phyloP scores from a whole-genome alignment of 805 yeast genomes.

The Candida chauliodis region DNA sequence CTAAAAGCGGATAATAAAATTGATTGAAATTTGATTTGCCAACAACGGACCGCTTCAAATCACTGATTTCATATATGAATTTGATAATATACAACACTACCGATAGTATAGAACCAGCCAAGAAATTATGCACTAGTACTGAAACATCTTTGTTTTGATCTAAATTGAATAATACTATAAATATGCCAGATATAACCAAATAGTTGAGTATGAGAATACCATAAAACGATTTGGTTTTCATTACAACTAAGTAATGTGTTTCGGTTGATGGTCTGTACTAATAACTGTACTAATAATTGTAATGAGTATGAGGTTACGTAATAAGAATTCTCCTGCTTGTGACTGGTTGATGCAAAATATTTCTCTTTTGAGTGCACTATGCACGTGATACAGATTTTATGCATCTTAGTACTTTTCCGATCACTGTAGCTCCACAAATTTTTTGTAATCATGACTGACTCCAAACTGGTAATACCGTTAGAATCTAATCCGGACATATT shows the following conservation, averaged over 20 bases:
- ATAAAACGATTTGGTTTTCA: slow-evolving; percentile 6
- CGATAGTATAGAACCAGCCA: slow-evolving; percentile 5
- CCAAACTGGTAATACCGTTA: slow-evolving; percentile 63
- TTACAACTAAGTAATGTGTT: neutral
- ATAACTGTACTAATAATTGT: neutral
- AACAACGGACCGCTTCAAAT: neutral
- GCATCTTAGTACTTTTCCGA: no score
- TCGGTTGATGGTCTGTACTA: slow-evolving; percentile 1
- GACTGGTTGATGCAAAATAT: neutral
- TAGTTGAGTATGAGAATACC: slow-evolving; percentile 1
- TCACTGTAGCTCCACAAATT: no score
- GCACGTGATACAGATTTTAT: slow-evolving; percentile 5
- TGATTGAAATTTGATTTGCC: slow-evolving; percentile 6
- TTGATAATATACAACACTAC: slow-evolving; percentile 5
- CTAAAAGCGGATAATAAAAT: slow-evolving; percentile 16
- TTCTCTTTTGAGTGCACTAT: no score
- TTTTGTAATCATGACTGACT: slow-evolving; percentile 11
- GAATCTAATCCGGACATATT: slow-evolving; percentile 90
- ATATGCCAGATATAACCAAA: neutral
- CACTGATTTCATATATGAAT: slow-evolving; percentile 8
- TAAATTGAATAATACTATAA: neutral
- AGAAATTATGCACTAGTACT: neutral
- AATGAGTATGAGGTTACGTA: neutral
- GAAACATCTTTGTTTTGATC: neutral
- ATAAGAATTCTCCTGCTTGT: neutral